phyloP scores from a whole-genome alignment of 192 early-diverging fungal species.

The Pecoramyces ruminantium region DNA sequence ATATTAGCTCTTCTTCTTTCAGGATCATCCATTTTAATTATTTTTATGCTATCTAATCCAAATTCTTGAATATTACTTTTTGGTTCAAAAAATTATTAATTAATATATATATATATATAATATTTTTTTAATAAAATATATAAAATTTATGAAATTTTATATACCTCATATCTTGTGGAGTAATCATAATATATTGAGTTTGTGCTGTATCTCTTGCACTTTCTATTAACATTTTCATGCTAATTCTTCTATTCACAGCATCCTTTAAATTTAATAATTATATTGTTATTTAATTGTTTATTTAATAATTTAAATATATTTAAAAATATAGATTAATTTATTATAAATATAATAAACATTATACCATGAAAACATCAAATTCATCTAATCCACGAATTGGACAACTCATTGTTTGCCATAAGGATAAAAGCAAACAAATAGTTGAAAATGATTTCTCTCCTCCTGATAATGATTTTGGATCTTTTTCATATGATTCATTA shows the following conservation, averaged over 20 bases:
- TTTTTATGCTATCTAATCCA: slow-evolving; percentile 3
- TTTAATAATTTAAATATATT: no score
- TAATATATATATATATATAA: not conserved
- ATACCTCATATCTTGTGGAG: slow-evolving; percentile 77
- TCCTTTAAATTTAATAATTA: no score
- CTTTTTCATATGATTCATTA: slow-evolving; percentile 39
- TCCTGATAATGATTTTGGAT: slow-evolving; percentile 81
- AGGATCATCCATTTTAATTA: slow-evolving; percentile 30
- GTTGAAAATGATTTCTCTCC: slow-evolving; percentile 96
- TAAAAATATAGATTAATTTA: no score
- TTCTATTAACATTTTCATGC: slow-evolving; percentile 62
- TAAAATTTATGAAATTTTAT: no score
- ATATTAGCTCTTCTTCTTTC: slow-evolving; percentile 8
- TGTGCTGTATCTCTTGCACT: slow-evolving; percentile 24
- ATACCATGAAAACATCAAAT: slow-evolving; percentile 94
- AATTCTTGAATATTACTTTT: not conserved
- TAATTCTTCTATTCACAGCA: slow-evolving; percentile 77
- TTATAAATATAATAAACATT: not conserved
- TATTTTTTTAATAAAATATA: not conserved
- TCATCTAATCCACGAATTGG: slow-evolving; percentile 93
- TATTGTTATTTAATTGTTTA: no score
- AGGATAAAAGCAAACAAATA: slow-evolving; percentile 75
- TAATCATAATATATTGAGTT: slow-evolving; percentile 88
- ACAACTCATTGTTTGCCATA: slow-evolving; percentile 85
- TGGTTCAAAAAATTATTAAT: not conserved